Base-by-base conservation (phyloP, 495 filamentous ascomycete species). In the Paragyromitra xinjiangensis region DNA sequence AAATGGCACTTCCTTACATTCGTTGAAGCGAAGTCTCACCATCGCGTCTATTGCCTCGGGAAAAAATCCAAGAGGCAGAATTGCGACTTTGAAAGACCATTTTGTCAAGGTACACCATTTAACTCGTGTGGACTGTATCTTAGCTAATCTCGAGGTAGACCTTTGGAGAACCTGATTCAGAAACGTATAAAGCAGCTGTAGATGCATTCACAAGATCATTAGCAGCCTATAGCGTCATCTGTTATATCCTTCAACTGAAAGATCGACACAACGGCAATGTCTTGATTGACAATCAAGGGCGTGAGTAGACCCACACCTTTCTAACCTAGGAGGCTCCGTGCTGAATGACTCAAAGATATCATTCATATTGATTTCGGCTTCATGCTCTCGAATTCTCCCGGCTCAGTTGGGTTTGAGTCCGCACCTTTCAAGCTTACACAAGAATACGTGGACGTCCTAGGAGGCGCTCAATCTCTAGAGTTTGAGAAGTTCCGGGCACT, bases 321-420 rank as follows among this genome's bases (percentile, higher is more conserved):
- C 12, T 12, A 48, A 56, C 14, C 3, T 7, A n/a, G 26, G 6
- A 16, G 40, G 7, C n/a, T 29, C 37, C 56, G 59, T 69, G 19
- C 74, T 77, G 55, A 77, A 58, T 0, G 11, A 12, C 45, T 58
- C 22, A 29, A 44, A 82, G 79, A 93, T 78, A 92, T 93, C 34
- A 91, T 93, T 72, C 91, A 93, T 81, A 93, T 93, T 71, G 91
- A 93, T 83, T 93, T 93, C 82, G 91, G 91, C 58, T 93, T 93
- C 82, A 93, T 93, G 91, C 86, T 93, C 58, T 91, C 89, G 6
- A 93, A 93, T 82, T 92, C 91, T 19, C 91, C 91, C 19, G 91
- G 91, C 1, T 88, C 87, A 37, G 91, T 93, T 71, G 91, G 92
- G 58, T 93, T 93, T 80, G 91, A 93, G 82, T 91, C 91, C 26